Evolutionary conservation across 371 early-diverging fungal species (phyloP).

Genomic region (Lichtheimia hyalospora): DNA sequence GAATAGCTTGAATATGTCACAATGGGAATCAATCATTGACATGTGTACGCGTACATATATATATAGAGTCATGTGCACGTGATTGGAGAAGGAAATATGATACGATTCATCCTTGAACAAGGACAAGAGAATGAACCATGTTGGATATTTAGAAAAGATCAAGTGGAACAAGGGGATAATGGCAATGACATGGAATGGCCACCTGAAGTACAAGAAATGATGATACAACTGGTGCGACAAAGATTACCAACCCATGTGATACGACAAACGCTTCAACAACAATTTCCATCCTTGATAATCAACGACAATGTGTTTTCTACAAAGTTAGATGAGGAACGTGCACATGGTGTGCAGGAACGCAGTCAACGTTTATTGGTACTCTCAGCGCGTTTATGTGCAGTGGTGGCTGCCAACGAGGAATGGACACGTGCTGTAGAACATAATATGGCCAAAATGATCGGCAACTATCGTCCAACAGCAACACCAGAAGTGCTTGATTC

Average conservation of each 20-base stretch:
- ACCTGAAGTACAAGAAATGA: constrained; percentile 36
- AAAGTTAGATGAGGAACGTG: constrained; percentile 59
- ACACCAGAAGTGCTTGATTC: not conserved
- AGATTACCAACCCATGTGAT: constrained; percentile 50
- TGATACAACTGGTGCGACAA: constrained; percentile 36
- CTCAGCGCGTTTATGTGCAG: constrained; percentile 34
- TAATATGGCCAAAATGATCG: constrained; percentile 33
- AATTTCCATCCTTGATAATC: constrained; percentile 59
- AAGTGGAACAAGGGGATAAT: too few species aligned
- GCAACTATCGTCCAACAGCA: constrained; percentile 28
- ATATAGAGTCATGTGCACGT: too few species aligned
- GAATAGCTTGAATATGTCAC: not conserved
- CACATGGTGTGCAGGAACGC: constrained; percentile 39
- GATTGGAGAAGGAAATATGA: too few species aligned
- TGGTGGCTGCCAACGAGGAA: constrained; percentile 37
- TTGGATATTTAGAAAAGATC: constrained; percentile 15
- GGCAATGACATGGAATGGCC: constrained; percentile 27
- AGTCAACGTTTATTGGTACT: constrained; percentile 27
- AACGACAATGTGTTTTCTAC: constrained; percentile 63
- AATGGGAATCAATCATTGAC: too few species aligned
- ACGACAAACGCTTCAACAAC: constrained; percentile 52
- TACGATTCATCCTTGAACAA: too few species aligned
- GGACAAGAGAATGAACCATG: too few species aligned
- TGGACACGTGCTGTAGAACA: constrained; percentile 34
- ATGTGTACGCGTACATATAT: too few species aligned